Evolutionary conservation across 257 asterid genomes (phyloP), one percentile per base, ranked within the genome.

Genomic region (Ehretia macrophylla): DNA sequence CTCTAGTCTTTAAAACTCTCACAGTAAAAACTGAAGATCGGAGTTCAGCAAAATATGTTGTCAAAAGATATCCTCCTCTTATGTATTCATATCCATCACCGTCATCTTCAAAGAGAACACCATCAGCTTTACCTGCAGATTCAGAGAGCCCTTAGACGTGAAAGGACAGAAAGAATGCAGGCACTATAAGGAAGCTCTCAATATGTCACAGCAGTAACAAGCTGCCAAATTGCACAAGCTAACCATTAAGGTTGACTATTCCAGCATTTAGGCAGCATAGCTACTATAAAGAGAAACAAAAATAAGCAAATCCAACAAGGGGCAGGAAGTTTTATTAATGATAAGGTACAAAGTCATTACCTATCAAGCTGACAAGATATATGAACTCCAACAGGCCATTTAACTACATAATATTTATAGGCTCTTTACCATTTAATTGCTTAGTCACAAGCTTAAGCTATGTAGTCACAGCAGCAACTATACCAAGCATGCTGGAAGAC

Each of bases 41-140:
- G 47, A 62, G 75, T 70, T 84, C 94, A 55, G 97, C 99, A 49
- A 68, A 73, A 75, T 88, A 93, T 53, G 97, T 89, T 14, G 99
- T 89, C 80, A 86, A 72, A 44, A 83, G 85, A 75, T 81, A 93
- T 17, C 68, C 80, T 27, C 93, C 97, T 62, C 56, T 72, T 17
- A 73, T 74, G 74, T 82, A 93, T 59, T 69, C 96, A 73, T 89
- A 85, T 58, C 97, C 99, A 79, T 93, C 99, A 14, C 95, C 97
- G 58, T 79, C 87, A 61, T 93, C 99, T 75, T 93, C 99, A 58
- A 69, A 93, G 58, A 84, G 83, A 70, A 66, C 14, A 49, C 99
- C 99, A 79, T 86, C 90, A 46, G 99, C 96, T 71, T 83, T 89
- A 58, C 97, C 99, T 92, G 83, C 63, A 68, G 20, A 54, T 74